Conservation (phyloP, 148 eudicot genomes). For the Chenopodium suecicum region DNA sequence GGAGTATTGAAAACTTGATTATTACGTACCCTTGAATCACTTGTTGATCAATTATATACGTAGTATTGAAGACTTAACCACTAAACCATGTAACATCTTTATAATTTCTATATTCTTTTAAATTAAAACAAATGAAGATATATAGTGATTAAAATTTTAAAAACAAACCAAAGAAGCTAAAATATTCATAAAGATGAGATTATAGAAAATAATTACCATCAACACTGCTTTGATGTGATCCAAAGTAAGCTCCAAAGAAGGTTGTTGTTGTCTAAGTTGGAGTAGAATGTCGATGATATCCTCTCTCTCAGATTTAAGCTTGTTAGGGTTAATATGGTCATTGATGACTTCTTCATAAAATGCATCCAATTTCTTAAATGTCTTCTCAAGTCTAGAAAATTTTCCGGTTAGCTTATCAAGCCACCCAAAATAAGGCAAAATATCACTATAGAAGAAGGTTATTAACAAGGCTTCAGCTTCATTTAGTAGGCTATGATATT, state of each 20-base stretch:
- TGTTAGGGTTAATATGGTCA: constrained; percentile 24
- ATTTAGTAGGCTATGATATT: constrained; percentile 19
- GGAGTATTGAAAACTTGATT: too few species aligned
- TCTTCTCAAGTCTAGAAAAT: constrained; percentile 15
- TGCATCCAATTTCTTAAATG: constrained; percentile 14
- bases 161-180: too few species aligned
- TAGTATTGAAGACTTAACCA: too few species aligned
- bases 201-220: constrained; percentile 21
- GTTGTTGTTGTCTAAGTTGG: constrained; percentile 5
- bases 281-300: constrained; percentile 34
- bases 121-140: too few species aligned
- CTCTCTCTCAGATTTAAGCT: not conserved
- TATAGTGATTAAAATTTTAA: too few species aligned
- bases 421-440: constrained; percentile 26
- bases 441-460: constrained; percentile 13
- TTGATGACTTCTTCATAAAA: constrained; percentile 28
- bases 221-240: constrained; percentile 33
- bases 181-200: too few species aligned
- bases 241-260: constrained; percentile 17
- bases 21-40: too few species aligned
- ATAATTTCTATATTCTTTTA: too few species aligned
- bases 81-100: too few species aligned
- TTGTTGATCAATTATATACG: too few species aligned
- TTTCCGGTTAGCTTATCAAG: constrained; percentile 22
- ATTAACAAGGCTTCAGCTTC: constrained; percentile 23